A percentile compares a stretch with the other conserved stretches of the same genome.
phyloP scores from a whole-genome alignment of 768 basidiomycete species.

The Pleurotus djamor region DNA sequence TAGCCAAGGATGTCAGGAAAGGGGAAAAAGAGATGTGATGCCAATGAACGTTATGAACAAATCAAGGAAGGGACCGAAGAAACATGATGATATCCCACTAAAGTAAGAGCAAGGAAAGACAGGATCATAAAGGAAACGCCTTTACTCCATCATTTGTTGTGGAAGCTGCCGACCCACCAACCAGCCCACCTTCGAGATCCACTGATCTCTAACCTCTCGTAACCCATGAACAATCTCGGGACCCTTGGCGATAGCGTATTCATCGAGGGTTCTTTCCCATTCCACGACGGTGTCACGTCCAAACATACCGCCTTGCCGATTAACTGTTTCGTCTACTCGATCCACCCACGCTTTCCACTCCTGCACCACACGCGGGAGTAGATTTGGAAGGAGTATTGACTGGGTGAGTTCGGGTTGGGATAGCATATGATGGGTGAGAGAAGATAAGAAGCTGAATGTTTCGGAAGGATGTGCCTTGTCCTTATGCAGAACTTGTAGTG shows the following conservation, averaged over 20 bases:
- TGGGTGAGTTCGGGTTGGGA: slow-evolving; percentile 69
- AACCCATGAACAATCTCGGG: slow-evolving; percentile 32
- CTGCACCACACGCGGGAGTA: slow-evolving; percentile 62
- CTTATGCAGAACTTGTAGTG: slow-evolving; percentile 51
- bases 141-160: slow-evolving; percentile 33
- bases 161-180: slow-evolving; percentile 51
- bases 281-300: slow-evolving; percentile 62
- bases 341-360: slow-evolving; percentile 84
- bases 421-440: slow-evolving; percentile 65
- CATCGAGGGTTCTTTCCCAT: slow-evolving; percentile 73
- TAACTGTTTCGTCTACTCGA: slow-evolving; percentile 66
- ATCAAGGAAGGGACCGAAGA: slow-evolving; percentile 1
- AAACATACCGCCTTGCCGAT: slow-evolving; percentile 77
- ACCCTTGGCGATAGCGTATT: slow-evolving; percentile 53
- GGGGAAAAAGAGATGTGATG: neutral
- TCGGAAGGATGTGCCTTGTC: slow-evolving; percentile 73
- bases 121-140: neutral
- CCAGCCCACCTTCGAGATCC: slow-evolving; percentile 81
- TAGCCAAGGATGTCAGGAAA: neutral
- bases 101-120: neutral
- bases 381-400: slow-evolving; percentile 48
- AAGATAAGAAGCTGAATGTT: slow-evolving; percentile 67
- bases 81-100: neutral
- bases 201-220: slow-evolving; percentile 49
- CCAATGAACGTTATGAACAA: neutral